These are phyloP conservation scores for Musa acuminata DNA, from an alignment of 176 grass and related monocot species.

Conservation along the genomic window DNA sequence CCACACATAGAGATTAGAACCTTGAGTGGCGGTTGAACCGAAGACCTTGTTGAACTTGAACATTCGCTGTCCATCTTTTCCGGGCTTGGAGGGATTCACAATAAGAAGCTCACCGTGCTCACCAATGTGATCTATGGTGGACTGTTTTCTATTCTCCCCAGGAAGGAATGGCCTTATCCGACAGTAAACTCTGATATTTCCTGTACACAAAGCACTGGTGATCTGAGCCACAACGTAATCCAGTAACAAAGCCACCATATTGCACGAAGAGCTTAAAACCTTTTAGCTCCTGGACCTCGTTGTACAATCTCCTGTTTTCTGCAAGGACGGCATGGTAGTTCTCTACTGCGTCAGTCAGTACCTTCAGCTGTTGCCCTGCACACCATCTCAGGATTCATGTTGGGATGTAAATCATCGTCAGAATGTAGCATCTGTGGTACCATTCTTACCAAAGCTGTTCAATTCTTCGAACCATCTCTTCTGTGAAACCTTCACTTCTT, in stretches of 20 bases:
- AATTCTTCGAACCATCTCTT: slow-evolving; percentile 86
- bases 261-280: slow-evolving; percentile 24
- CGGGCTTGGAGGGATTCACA: slow-evolving; percentile 83
- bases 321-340: slow-evolving; percentile 85
- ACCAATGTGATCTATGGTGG: slow-evolving; percentile 75
- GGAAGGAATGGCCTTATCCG: slow-evolving; percentile 93
- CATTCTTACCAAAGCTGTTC: slow-evolving; percentile 54
- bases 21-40: slow-evolving; percentile 61
- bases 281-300: slow-evolving; percentile 97
- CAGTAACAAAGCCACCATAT: neutral
- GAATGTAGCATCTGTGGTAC: slow-evolving; percentile 3
- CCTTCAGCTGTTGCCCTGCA: slow-evolving; percentile 66
- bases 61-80: slow-evolving; percentile 74
- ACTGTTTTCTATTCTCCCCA: slow-evolving; percentile 69
- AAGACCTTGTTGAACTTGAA: slow-evolving; percentile 99
- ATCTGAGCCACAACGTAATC: neutral
- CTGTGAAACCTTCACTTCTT: slow-evolving; percentile 57
- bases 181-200: slow-evolving; percentile 96
- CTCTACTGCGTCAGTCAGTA: slow-evolving; percentile 77
- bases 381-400: slow-evolving; percentile 13
- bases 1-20: slow-evolving; percentile 13
- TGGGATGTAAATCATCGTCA: neutral
- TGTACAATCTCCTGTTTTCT: slow-evolving; percentile 89
- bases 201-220: slow-evolving; percentile 19
- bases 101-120: slow-evolving; percentile 86